Evolutionary conservation across 2,329 filamentous ascomycete species (phyloP).

Genomic region (Pseudodiploospora longispora): DNA sequence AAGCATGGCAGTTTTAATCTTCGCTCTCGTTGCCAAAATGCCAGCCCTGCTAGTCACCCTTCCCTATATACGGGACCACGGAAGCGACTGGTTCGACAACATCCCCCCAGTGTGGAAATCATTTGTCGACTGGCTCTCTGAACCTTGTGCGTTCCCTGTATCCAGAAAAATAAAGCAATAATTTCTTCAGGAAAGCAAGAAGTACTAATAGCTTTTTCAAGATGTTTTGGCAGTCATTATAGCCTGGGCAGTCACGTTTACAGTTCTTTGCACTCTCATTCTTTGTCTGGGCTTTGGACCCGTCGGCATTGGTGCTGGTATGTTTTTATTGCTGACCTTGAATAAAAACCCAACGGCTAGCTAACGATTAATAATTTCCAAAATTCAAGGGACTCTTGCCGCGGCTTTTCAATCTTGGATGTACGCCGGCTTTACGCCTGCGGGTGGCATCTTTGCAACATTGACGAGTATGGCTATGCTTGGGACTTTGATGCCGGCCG

Average conservation of each 20-base stretch:
- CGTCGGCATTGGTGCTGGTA: conserved; percentile 7
- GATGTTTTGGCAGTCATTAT: conserved; percentile 2
- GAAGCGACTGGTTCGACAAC: no score
- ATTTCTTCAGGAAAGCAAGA: not conserved
- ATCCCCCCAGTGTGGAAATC: no score
- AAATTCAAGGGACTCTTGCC: conserved; percentile 3
- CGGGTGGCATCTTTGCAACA: conserved; percentile 5
- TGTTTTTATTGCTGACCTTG: not conserved
- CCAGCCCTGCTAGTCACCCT: no score
- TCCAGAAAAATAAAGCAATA: no score
- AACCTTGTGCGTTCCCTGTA: conserved; percentile 2
- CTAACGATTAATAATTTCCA: not conserved
- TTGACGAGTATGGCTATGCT: conserved; percentile 7
- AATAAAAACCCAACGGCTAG: not conserved
- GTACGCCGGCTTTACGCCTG: conserved; percentile 7
- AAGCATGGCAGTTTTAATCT: no score
- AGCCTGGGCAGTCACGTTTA: conserved; percentile 6
- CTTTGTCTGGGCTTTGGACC: conserved; percentile 6
- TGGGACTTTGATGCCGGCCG: conserved; percentile 6
- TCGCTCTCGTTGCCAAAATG: no score
- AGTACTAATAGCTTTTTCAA: not conserved
- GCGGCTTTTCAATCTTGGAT: conserved; percentile 6
- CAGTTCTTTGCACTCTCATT: conserved; percentile 4
- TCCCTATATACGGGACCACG: no score
- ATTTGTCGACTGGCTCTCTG: conserved; percentile 2